Evolutionary conservation across 352 stramenopile species (phyloP).

Genomic region (Pythium volutum): DNA sequence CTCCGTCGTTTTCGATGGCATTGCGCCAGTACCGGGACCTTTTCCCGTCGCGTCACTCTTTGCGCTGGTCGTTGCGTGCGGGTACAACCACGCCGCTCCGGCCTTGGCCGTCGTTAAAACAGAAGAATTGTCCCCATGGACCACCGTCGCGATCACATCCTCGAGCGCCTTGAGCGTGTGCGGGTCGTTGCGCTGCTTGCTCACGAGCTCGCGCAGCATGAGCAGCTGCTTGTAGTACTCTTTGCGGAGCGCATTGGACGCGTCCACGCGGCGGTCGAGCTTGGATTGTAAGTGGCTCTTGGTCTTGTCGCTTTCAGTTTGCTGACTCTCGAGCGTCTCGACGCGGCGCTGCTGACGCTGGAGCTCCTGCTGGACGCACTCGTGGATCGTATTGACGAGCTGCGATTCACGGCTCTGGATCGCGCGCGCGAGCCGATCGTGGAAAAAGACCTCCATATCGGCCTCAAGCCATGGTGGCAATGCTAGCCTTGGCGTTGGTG

Average conservation of each 20-base stretch:
- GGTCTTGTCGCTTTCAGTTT: conserved; percentile 30
- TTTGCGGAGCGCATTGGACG: conserved; percentile 66
- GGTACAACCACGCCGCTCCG: conserved; percentile 1
- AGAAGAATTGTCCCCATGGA: neutral
- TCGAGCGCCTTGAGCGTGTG: conserved; percentile 49
- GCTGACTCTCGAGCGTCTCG: conserved; percentile 17
- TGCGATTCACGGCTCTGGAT: conserved; percentile 56
- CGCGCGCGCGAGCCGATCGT: conserved; percentile 30
- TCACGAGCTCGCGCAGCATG: conserved; percentile 66
- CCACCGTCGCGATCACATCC: conserved; percentile 40
- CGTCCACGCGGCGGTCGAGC: conserved; percentile 56
- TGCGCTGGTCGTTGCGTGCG: conserved; percentile 1
- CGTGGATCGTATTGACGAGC: conserved; percentile 58
- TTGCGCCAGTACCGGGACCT: neutral
- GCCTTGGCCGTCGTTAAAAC: neutral
- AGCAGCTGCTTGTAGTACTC: conserved; percentile 72
- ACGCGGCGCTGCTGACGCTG: conserved; percentile 26
- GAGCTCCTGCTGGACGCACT: conserved; percentile 48
- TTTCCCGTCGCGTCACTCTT: neutral
- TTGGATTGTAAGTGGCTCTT: conserved; percentile 43
- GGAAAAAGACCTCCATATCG: conserved; percentile 47
- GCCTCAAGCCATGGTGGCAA: conserved; percentile 13
- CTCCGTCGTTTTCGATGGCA: conserved; percentile 2
- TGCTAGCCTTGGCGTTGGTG: neutral
- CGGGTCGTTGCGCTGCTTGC: conserved; percentile 48